phyloP scores from a whole-genome alignment of 805 yeast species.

The Wickerhamomyces alni region DNA sequence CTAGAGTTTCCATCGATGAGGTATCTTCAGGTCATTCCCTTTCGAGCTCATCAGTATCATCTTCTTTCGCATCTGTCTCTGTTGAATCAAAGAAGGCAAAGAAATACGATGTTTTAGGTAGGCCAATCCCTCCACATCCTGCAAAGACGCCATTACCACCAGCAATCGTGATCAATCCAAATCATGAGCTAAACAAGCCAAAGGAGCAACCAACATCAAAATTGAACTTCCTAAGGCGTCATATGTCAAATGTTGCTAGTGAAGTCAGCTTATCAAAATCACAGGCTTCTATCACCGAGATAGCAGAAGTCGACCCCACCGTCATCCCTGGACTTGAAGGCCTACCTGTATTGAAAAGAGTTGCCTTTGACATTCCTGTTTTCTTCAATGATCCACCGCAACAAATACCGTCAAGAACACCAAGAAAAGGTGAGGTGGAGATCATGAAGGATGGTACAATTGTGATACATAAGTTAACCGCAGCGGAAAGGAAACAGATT shows the following conservation, averaged over 20 bases:
- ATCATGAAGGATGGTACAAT: slow-evolving; percentile 48
- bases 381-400: slow-evolving; percentile 87
- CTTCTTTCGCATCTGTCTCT: slow-evolving; percentile 5
- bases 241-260: slow-evolving; percentile 2
- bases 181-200: slow-evolving; percentile 1
- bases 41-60: slow-evolving; percentile 1
- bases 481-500: slow-evolving; percentile 44
- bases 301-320: slow-evolving; percentile 5
- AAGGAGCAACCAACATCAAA: slow-evolving; percentile 6
- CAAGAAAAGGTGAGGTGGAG: slow-evolving; percentile 79
- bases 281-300: slow-evolving; percentile 6
- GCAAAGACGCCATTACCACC: slow-evolving; percentile 40
- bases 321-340: slow-evolving; percentile 37
- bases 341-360: slow-evolving; percentile 46
- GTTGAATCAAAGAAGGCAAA: neutral
- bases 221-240: slow-evolving; percentile 11
- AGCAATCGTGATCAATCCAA: slow-evolving; percentile 29
- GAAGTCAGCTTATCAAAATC: slow-evolving; percentile 4
- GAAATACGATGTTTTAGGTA: slow-evolving; percentile 33
- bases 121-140: slow-evolving; percentile 50
- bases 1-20: no score
- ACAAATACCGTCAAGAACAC: slow-evolving; percentile 83
- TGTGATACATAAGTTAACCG: slow-evolving; percentile 46
- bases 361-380: slow-evolving; percentile 71
- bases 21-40: neutral